Percentiles rank a stretch among this genome's conserved stretches.
These are phyloP conservation scores for Apostasia shenzhenica DNA, from an alignment of 106 monocot species.

Conservation along the genomic window DNA sequence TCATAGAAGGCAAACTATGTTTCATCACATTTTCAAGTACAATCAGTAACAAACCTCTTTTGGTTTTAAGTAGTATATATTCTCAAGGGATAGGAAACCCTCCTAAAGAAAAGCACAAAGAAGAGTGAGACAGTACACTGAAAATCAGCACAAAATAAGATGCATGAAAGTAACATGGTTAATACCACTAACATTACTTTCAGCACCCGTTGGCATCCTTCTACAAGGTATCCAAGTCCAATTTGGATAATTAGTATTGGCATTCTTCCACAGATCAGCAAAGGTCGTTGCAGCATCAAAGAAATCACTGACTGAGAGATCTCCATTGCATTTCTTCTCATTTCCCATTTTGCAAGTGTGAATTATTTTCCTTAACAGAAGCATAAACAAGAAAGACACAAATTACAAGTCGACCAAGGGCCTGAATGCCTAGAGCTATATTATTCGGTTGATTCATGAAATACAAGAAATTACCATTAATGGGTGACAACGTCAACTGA, in stretches of 20 bases:
- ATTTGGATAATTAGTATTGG: slow-evolving; percentile 29
- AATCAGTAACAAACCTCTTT: slow-evolving; percentile 19
- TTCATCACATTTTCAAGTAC: background rate
- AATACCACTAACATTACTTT: slow-evolving; percentile 21
- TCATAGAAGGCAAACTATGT: background rate
- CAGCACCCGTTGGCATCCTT: slow-evolving; percentile 6
- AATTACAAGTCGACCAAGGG: too few relatives aligned
- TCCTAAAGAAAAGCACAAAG: slow-evolving; percentile 14
- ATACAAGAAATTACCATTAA: too few relatives aligned
- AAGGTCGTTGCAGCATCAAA: slow-evolving; percentile 27
- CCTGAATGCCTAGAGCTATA: too few relatives aligned
- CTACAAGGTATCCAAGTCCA: slow-evolving; percentile 55
- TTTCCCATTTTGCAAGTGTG: slow-evolving; percentile 7
- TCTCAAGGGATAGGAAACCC: slow-evolving; percentile 70
- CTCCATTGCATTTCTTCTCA: slow-evolving; percentile 27
- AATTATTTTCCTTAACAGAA: too few relatives aligned
- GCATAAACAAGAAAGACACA: too few relatives aligned
- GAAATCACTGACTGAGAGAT: slow-evolving; percentile 35
- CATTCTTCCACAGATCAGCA: slow-evolving; percentile 52
- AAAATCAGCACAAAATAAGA: background rate
- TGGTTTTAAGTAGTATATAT: slow-evolving; percentile 14
- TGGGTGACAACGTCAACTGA: too few relatives aligned
- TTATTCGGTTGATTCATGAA: too few relatives aligned
- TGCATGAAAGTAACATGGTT: background rate
- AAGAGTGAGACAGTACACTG: background rate